Conservation (phyloP, 2,329 filamentous ascomycete genomes). For the Cercospora sp. region DNA sequence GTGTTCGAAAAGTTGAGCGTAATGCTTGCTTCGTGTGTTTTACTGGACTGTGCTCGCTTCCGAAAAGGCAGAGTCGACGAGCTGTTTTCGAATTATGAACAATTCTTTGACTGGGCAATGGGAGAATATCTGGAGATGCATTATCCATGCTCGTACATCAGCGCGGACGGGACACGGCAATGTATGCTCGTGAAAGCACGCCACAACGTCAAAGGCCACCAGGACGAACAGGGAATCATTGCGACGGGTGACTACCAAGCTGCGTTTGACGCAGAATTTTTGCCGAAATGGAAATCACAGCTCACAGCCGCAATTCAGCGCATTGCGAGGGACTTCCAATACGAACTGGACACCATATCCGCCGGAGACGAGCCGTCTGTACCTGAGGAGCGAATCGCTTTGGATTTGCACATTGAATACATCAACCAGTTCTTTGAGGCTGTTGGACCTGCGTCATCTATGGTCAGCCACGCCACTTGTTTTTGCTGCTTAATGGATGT, state of each 20-base stretch:
- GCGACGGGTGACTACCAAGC: slow-evolving; percentile 46
- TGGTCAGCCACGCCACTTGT: slow-evolving; percentile 44
- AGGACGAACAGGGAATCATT: slow-evolving; percentile 48
- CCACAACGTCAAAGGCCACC: slow-evolving; percentile 44
- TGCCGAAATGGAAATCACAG: slow-evolving; percentile 35
- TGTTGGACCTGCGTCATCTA: slow-evolving; percentile 41
- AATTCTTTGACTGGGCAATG: slow-evolving; percentile 48
- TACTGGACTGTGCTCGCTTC: slow-evolving; percentile 50
- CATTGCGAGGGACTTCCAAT: slow-evolving; percentile 37
- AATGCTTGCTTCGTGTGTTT: slow-evolving; percentile 55
- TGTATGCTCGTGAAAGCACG: slow-evolving; percentile 40
- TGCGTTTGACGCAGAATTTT: slow-evolving; percentile 38
- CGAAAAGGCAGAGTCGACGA: slow-evolving; percentile 41
- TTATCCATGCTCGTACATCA: slow-evolving; percentile 50
- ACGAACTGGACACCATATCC: slow-evolving; percentile 35
- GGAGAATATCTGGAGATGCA: slow-evolving; percentile 49
- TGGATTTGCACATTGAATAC: slow-evolving; percentile 37
- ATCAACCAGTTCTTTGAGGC: slow-evolving; percentile 43
- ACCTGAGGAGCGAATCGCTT: slow-evolving; percentile 37
- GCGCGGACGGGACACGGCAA: slow-evolving; percentile 34
- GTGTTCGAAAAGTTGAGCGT: slow-evolving; percentile 50
- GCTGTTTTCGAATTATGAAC: slow-evolving; percentile 46
- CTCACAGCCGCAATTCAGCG: slow-evolving; percentile 35
- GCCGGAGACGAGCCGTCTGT: slow-evolving; percentile 33
- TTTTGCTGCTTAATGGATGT: slow-evolving; percentile 50